Percentiles rank a stretch among this genome's conserved stretches.
These are phyloP conservation scores for Ambrosia artemisiifolia DNA, from an alignment of 129 eudicot genomes.

Conservation along the genomic window DNA sequence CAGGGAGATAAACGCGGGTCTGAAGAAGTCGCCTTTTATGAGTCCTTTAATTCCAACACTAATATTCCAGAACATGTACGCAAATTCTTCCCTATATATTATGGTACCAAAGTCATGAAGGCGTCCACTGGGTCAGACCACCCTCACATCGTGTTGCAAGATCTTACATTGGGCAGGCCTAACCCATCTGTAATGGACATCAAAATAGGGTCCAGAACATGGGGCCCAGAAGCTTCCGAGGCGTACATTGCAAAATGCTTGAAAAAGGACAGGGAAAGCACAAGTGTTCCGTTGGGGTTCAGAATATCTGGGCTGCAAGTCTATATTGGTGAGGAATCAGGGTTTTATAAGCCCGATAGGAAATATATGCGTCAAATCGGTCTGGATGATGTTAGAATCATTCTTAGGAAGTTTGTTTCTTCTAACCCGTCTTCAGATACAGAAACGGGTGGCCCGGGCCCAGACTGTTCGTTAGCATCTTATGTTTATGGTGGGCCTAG, in stretches of 20 bases:
- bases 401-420: conserved; percentile 68
- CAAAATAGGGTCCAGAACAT: conserved; percentile 85
- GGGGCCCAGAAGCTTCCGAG: conserved; percentile 65
- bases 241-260: conserved; percentile 65
- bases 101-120: conserved; percentile 70
- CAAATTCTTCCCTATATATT: conserved; percentile 60
- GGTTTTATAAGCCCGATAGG: conserved; percentile 67
- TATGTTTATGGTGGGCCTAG: conserved; percentile 65
- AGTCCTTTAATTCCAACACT: conserved; percentile 47
- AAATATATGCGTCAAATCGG: conserved; percentile 34
- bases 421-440: conserved; percentile 39
- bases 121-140: conserved; percentile 75
- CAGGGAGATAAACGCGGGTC: conserved; percentile 73
- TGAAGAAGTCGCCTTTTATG: conserved; percentile 63
- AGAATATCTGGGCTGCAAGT: conserved; percentile 72
- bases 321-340: conserved; percentile 37
- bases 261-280: conserved; percentile 57
- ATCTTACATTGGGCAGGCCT: conserved; percentile 37
- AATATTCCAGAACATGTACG: conserved; percentile 51
- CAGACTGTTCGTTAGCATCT: conserved; percentile 61
- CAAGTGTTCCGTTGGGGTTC: conserved; percentile 63
- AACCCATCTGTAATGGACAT: conserved; percentile 79
- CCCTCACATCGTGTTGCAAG: conserved; percentile 72
- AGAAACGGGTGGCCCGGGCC: conserved; percentile 10
- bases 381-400: conserved; percentile 47